Base-by-base conservation (phyloP, 164 flowering plant genomes). In the Brasenia schreberi region DNA sequence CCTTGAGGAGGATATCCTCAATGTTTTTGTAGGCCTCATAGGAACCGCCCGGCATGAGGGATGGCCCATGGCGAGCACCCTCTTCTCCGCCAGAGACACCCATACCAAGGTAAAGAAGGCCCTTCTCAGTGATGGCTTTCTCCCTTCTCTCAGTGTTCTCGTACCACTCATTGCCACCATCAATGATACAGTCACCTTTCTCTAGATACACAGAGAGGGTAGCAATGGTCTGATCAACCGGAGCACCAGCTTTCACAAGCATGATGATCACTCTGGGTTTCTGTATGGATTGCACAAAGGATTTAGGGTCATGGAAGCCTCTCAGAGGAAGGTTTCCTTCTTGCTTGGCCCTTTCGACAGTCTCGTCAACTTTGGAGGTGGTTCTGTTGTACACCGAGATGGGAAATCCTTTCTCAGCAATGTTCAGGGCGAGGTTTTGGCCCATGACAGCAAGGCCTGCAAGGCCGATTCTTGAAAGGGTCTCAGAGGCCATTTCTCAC, bases 71-170 rank as follows among this genome's bases (percentile, higher is more conserved):
- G 23, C 89, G 76, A 44, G 92, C 92, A 66, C 92, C 89, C 73
- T 87, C 92, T 73, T 87, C 92, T 67, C 92, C 89, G 61, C 89
- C 89, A 27, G 90, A 84, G 73, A 86, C 90, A 65, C 90, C 90
- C 86, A 86, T 86, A 45, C 86, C 90, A 18, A 86, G 79, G 73
- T 85, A 87, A 59, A 81, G 84, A 52, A 87, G 75, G 65, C 89
- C 89, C 68, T 73, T 53, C 63, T 82, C 84, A 61, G 79, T 80
- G 81, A 81, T 69, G 11, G 77, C 87, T 42, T 76, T 74, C 71
- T 77, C 80, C 69, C 91, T 79, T 74, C 91, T 80, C 80, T 86
- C 88, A 18, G 88, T 83, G 77, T 86, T 80, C 73, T 82, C 81
- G 69, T 84, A 86, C 91, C 91, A 84, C 71, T 86, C 91, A 74